A percentile compares a stretch with the other conserved stretches of the same genome.
These are phyloP conservation scores for Fusarium robinianum DNA, from an alignment of 2,329 filamentous ascomycete genomes.

Conservation along the genomic window DNA sequence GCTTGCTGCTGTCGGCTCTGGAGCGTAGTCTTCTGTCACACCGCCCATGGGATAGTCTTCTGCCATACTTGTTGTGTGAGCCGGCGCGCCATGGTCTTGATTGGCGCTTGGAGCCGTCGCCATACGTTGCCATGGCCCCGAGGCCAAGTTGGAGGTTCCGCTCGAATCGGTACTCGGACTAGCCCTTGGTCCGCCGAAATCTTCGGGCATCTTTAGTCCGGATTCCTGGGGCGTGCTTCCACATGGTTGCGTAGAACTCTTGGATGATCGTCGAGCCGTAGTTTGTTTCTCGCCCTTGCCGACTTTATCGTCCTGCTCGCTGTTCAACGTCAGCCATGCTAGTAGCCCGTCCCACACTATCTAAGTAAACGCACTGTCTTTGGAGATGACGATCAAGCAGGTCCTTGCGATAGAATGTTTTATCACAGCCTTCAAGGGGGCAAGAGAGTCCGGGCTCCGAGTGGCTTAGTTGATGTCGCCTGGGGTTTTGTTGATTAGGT, in stretches of 20 bases:
- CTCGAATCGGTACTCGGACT: conserved; percentile 13
- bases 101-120: conserved; percentile 10
- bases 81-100: conserved; percentile 16
- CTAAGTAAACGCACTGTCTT: conserved; percentile 42
- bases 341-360: neutral
- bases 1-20: conserved; percentile 22
- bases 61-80: conserved; percentile 21
- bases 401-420: conserved; percentile 62
- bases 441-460: conserved; percentile 58
- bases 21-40: conserved; percentile 30
- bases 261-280: conserved; percentile 20
- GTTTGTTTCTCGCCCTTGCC: conserved; percentile 7
- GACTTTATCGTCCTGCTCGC: conserved; percentile 28
- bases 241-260: conserved; percentile 22
- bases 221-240: conserved; percentile 17
- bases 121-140: conserved; percentile 32
- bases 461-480: conserved; percentile 65
- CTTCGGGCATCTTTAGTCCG: conserved; percentile 28
- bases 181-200: conserved; percentile 15
- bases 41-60: conserved; percentile 29
- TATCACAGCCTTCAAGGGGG: conserved; percentile 57
- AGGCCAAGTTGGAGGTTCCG: conserved; percentile 16
- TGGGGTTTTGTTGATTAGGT: conserved; percentile 40
- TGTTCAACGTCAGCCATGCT: conserved; percentile 22
- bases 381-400: conserved; percentile 61